Conservation (phyloP, 1,284 basidiomycete species). For the Leccinum insigne region DNA sequence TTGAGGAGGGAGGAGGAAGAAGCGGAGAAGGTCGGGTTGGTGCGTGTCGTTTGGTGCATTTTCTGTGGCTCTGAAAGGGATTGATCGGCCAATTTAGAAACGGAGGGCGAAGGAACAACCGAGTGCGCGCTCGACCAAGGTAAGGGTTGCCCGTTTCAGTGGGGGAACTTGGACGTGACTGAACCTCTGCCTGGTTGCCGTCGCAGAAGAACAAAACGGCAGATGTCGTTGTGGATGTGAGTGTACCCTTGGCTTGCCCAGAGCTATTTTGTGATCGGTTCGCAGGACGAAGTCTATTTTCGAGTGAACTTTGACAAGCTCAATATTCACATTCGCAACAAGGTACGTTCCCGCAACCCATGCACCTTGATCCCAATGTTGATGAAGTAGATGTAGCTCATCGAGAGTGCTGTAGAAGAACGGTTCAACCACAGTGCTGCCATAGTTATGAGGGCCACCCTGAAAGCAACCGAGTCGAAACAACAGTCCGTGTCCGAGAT, state of each 20-base stretch:
- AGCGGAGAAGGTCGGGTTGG: slow-evolving; percentile 69
- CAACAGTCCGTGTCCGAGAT: slow-evolving; percentile 62
- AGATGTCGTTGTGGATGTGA: slow-evolving; percentile 68
- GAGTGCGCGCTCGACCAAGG: slow-evolving; percentile 51
- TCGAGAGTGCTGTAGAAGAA: slow-evolving; percentile 73
- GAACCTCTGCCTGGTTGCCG: not conserved
- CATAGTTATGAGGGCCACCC: slow-evolving; percentile 65
- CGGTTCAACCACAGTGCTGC: slow-evolving; percentile 79
- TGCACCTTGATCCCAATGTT: slow-evolving; percentile 2
- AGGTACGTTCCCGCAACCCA: slow-evolving; percentile 46
- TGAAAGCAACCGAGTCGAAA: slow-evolving; percentile 68
- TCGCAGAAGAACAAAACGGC: slow-evolving; percentile 51
- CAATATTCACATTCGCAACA: slow-evolving; percentile 86
- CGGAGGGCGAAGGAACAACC: slow-evolving; percentile 54
- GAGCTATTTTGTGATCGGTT: slow-evolving; percentile 6
- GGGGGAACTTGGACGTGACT: not conserved
- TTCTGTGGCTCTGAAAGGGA: not conserved
- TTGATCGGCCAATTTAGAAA: slow-evolving; percentile 47
- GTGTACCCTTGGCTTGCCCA: slow-evolving; percentile 21
- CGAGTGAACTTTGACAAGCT: slow-evolving; percentile 90
- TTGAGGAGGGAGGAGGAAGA: slow-evolving; percentile 71
- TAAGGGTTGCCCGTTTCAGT: slow-evolving; percentile 25
- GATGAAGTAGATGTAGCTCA: slow-evolving; percentile 50
- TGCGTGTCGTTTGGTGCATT: slow-evolving; percentile 37
- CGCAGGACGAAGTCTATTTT: slow-evolving; percentile 73